Evolutionary conservation across 192 early-diverging fungal genomes (phyloP).

Genomic region (Physocladia obscura): DNA sequence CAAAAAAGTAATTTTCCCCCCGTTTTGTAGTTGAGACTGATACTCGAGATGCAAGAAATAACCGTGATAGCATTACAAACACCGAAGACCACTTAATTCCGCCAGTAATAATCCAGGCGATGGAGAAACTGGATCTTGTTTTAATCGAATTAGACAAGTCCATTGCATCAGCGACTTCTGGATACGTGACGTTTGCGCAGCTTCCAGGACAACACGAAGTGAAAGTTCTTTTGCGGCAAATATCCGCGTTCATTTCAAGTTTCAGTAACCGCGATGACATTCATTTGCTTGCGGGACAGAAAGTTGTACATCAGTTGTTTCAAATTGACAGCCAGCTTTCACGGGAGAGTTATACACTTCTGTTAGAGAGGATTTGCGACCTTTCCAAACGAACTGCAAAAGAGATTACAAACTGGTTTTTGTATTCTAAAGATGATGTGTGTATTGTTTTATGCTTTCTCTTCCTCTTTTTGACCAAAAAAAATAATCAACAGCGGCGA

Average conservation of each 20-base stretch:
- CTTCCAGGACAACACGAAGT: constrained; percentile 81
- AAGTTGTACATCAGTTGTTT: constrained; percentile 83
- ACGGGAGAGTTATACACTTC: constrained; percentile 77
- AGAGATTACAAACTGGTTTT: constrained; percentile 88
- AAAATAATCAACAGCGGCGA: constrained; percentile 60
- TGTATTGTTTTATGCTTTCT: constrained; percentile 1
- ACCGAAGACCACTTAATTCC: constrained; percentile 14
- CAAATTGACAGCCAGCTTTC: constrained; percentile 71
- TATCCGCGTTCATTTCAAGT: constrained; percentile 45
- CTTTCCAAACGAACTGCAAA: constrained; percentile 74
- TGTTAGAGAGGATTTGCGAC: constrained; percentile 85
- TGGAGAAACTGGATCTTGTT: constrained; percentile 53
- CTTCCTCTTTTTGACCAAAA: neutral
- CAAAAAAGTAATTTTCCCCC: too few relatives aligned
- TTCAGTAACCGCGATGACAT: constrained; percentile 75
- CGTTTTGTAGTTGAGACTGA: too few relatives aligned
- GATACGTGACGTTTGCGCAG: constrained; percentile 33
- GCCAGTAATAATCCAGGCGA: constrained; percentile 39
- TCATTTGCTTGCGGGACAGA: constrained; percentile 84
- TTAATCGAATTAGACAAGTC: constrained; percentile 74
- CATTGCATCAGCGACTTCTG: constrained; percentile 49
- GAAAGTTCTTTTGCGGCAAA: constrained; percentile 68
- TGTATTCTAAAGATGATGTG: constrained; percentile 88
- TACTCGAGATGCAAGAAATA: too few relatives aligned
- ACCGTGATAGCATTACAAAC: neutral